These are phyloP conservation scores for Turritis glabra DNA, from an alignment of 345 rosid species.

Conservation along the genomic window DNA sequence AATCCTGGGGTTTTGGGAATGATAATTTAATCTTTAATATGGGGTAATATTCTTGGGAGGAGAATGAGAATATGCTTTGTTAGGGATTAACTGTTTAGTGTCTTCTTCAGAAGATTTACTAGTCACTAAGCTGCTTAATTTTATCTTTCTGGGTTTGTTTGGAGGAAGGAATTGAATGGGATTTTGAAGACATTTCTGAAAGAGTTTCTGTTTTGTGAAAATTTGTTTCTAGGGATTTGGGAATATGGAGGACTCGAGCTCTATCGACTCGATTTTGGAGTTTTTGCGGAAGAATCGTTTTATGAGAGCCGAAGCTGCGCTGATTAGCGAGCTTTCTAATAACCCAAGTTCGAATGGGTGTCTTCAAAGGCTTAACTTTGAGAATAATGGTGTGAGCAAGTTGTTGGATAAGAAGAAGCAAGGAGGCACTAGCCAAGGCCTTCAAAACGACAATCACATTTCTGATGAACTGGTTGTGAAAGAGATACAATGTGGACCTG, in stretches of 20 bases:
- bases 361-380: slow-evolving; percentile 55
- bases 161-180: not conserved
- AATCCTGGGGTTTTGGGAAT: slow-evolving; percentile 16
- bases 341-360: slow-evolving; percentile 67
- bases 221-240: slow-evolving; percentile 30
- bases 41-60: slow-evolving; percentile 11
- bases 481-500: slow-evolving; percentile 77
- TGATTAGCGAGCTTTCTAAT: slow-evolving; percentile 69
- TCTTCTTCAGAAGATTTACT: slow-evolving; percentile 11
- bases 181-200: not conserved
- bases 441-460: not conserved
- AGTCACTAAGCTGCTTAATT: slow-evolving; percentile 1
- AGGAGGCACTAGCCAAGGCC: not conserved
- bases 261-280: slow-evolving; percentile 70
- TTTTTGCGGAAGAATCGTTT: slow-evolving; percentile 72
- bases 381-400: slow-evolving; percentile 48
- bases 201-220: not conserved
- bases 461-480: slow-evolving; percentile 84
- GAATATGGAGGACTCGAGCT: slow-evolving; percentile 61
- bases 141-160: not conserved
- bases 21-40: too few species aligned
- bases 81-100: too few species aligned
- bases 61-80: slow-evolving; percentile 14
- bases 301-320: slow-evolving; percentile 86
- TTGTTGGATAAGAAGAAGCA: slow-evolving; percentile 45